Percentiles rank a stretch among this genome's conserved stretches.
Conservation (phyloP, 768 basidiomycete genomes). For the Xerocomellus chrysenteron region DNA sequence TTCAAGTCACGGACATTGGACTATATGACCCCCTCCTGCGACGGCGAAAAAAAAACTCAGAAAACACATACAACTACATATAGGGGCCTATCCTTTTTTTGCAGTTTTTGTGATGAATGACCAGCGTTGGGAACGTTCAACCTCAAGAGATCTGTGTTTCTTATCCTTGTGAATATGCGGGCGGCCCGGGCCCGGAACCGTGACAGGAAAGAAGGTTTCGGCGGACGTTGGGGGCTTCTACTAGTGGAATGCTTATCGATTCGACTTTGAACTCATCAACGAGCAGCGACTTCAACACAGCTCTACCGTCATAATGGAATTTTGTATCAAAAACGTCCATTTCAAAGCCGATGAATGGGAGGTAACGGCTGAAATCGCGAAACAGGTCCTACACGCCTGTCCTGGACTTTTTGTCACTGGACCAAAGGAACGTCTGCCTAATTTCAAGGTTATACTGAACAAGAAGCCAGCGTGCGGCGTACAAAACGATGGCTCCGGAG, state of each 20-base stretch:
- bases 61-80: not conserved
- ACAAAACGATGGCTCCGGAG: conserved; percentile 55
- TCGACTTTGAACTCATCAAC: not conserved
- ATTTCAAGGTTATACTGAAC: conserved; percentile 62
- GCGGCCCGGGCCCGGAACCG: not conserved
- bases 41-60: not conserved
- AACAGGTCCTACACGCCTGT: conserved; percentile 47
- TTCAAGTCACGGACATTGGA: too few relatives aligned
- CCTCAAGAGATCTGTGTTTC: too few relatives aligned
- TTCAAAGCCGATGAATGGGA: conserved; percentile 50
- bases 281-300: too few relatives aligned
- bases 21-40: too few relatives aligned
- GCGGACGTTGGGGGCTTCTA: not conserved
- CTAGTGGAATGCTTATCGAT: not conserved
- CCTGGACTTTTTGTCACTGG: conserved; percentile 29
- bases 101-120: not conserved
- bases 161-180: not conserved
- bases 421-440: conserved; percentile 38
- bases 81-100: not conserved
- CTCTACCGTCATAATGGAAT: conserved; percentile 33
- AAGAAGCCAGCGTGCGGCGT: conserved; percentile 48
- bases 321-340: conserved; percentile 33
- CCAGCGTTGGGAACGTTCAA: too few relatives aligned
- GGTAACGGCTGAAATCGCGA: conserved; percentile 54
- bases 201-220: not conserved